phyloP scores from a whole-genome alignment of 75 land plant genomes.

The Gnetum montanum region DNA sequence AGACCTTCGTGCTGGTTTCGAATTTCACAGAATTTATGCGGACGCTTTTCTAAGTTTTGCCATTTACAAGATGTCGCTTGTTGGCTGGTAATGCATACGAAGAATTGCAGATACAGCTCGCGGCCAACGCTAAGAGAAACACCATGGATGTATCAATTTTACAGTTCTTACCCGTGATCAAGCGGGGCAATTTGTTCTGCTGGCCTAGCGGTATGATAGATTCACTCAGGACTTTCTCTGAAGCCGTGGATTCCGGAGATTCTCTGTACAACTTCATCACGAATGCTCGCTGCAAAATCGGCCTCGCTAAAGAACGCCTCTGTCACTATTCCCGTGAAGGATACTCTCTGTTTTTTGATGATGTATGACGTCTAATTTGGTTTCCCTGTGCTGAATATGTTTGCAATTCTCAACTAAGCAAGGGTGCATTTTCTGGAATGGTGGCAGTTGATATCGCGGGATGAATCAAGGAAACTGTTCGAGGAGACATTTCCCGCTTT shows the following conservation, averaged over 20 bases:
- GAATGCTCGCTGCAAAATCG: constrained; percentile 22
- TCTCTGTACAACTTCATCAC: constrained; percentile 27
- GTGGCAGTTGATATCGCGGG: constrained; percentile 49
- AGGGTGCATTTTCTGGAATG: neutral
- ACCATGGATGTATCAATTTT: constrained; percentile 43
- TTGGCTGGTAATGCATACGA: no score
- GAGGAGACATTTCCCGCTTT: constrained; percentile 45
- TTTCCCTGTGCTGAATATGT: no score
- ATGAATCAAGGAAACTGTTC: constrained; percentile 54
- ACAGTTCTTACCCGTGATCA: constrained; percentile 32
- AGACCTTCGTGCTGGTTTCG: no score
- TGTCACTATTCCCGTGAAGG: constrained; percentile 20
- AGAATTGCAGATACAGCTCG: no score
- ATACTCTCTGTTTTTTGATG: constrained; percentile 49
- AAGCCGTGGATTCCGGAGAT: constrained; percentile 46
- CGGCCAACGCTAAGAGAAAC: no score
- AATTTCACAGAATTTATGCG: no score
- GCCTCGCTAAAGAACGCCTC: constrained; percentile 11
- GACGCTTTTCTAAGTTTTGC: no score
- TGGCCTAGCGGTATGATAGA: constrained; percentile 40
- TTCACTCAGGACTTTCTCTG: constrained; percentile 25
- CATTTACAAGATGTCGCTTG: no score
- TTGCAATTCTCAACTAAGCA: no score
- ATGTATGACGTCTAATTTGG: constrained; percentile 14
- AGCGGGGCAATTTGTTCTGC: constrained; percentile 15